Base-by-base conservation (phyloP, 192 early-diverging fungal species). In the Anaeromyces robustus region DNA sequence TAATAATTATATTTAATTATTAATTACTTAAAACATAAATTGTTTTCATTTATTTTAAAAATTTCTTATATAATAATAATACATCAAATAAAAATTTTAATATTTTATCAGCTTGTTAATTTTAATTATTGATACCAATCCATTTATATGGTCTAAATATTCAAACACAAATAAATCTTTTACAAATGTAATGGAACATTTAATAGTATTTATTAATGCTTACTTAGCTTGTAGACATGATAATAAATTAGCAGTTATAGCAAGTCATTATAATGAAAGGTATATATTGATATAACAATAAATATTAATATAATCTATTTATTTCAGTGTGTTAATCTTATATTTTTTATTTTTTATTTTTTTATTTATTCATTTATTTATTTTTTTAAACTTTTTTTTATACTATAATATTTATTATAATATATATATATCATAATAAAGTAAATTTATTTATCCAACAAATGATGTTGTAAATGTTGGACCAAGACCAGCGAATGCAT, bases 151-250 rank as follows among this genome's bases (percentile, higher is more conserved):
- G 95, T 86, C 87, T 16, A 83, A 85, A 77, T 86, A 85, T 28
- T 85, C 90, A 7, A 84, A 94, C 18, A 68, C 52, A n/a, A 68
- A n/a, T 68, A 68, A 68, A 22, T 83, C 89, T 2, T 85, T 97
- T 12, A 89, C 88, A 83, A 85, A 89, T 29, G 92, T 92, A 2
- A 84, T 97, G 22, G 89, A 92, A 78, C 94, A 96, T 79, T 87
- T 93, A 37, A 80, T 96, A 30, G 87, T 95, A 13, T 96, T 97
- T 79, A 89, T 98, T 78, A 97, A 98, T 85, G 97, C 96, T 12
- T 95, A 96, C 85, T 84, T 98, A 80, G 94, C 95, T 19, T 88
- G 96, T 29, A 92, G 94, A 41, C 92, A 94, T 77, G 94, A 97
- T 80, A 97, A 96, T 83, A 86, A 89, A 79, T 86, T 98, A n/a